These are phyloP conservation scores for Penicillium sp. DNA, from an alignment of 2,329 filamentous ascomycete genomes.

Conservation along the genomic window DNA sequence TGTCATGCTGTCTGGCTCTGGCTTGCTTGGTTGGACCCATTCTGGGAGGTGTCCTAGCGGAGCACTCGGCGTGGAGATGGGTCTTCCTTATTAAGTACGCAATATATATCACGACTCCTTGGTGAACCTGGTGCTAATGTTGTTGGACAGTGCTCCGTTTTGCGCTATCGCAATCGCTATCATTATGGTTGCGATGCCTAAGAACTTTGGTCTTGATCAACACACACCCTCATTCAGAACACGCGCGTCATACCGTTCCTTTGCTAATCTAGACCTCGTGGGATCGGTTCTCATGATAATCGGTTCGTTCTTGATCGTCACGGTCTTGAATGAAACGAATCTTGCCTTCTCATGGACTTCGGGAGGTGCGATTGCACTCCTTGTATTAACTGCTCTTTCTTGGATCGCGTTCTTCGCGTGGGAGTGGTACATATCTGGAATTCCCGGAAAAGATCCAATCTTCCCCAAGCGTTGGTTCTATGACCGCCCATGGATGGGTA, in stretches of 20 bases:
- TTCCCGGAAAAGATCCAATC: slow-evolving; percentile 32
- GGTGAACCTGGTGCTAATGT: background rate
- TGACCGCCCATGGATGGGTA: slow-evolving; percentile 32
- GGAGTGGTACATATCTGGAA: slow-evolving; percentile 32
- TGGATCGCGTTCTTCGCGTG: slow-evolving; percentile 40
- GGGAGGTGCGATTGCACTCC: slow-evolving; percentile 36
- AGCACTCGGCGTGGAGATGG: slow-evolving; percentile 33
- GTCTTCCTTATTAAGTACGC: slow-evolving; percentile 35
- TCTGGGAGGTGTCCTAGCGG: slow-evolving; percentile 31
- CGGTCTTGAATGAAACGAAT: slow-evolving; percentile 52
- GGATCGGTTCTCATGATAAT: slow-evolving; percentile 41
- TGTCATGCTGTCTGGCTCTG: slow-evolving; percentile 29
- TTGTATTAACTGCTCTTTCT: slow-evolving; percentile 29
- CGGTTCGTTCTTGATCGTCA: slow-evolving; percentile 51
- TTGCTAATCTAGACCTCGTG: slow-evolving; percentile 29
- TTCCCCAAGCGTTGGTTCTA: slow-evolving; percentile 35
- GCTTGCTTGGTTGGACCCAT: slow-evolving; percentile 32
- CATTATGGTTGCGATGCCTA: slow-evolving; percentile 28
- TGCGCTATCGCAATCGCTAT: slow-evolving; percentile 27
- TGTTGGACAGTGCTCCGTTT: slow-evolving; percentile 20
- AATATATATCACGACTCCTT: background rate
- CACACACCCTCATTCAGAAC: slow-evolving; percentile 32
- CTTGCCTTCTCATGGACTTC: slow-evolving; percentile 50
- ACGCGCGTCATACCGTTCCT: slow-evolving; percentile 31
- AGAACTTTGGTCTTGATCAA: slow-evolving; percentile 31